Percentiles rank a stretch among this genome's conserved stretches.
phyloP scores from a whole-genome alignment of 352 stramenopile species.

The Blastocystis sp. region DNA sequence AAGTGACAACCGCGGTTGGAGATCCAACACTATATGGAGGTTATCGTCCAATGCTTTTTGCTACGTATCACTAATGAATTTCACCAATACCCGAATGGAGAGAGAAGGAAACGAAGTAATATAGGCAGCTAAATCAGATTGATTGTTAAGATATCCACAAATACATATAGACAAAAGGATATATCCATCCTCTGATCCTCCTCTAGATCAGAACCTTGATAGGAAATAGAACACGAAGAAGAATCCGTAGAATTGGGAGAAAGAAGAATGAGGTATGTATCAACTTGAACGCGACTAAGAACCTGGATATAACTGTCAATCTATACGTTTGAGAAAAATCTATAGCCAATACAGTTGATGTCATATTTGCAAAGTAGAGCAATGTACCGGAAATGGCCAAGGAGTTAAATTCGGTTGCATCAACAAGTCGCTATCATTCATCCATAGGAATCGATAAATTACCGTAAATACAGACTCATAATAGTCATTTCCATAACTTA shows the following conservation, averaged over 20 bases:
- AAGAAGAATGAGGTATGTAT: slow-evolving; percentile 1
- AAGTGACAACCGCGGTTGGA: not conserved
- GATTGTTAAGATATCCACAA: not conserved
- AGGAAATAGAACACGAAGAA: not conserved
- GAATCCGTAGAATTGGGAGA: not conserved
- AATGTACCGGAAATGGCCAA: not conserved
- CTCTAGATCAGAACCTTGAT: not conserved
- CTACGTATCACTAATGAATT: not conserved
- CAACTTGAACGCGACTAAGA: not conserved
- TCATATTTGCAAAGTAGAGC: not conserved
- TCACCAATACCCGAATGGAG: not conserved
- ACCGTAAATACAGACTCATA: not conserved
- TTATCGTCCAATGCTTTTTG: not conserved
- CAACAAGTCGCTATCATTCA: not conserved
- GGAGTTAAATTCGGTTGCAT: not conserved
- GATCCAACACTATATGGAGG: not conserved
- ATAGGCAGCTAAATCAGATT: not conserved
- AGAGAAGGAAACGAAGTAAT: not conserved
- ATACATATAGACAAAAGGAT: not conserved
- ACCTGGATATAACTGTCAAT: not conserved
- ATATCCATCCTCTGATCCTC: not conserved
- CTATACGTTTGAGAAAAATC: not conserved
- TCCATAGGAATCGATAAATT: not conserved
- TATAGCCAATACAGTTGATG: not conserved
- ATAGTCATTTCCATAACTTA: not conserved